Evolutionary conservation across 371 early-diverging fungal genomes (phyloP).

Genomic region (Blyttiomyces sp.): DNA sequence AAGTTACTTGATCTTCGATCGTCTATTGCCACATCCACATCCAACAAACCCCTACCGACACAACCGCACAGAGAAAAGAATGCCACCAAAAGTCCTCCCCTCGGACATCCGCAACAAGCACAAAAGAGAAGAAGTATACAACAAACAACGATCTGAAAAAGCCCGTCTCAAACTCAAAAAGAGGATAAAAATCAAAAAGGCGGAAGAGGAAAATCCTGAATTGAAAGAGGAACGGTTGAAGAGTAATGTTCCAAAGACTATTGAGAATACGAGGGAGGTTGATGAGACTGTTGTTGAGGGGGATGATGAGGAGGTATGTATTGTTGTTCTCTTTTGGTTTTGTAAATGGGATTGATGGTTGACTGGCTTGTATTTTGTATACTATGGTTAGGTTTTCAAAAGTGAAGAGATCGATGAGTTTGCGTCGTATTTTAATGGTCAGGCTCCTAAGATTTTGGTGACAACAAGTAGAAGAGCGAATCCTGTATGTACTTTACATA

Average conservation of each 20-base stretch:
- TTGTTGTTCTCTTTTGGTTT: not conserved
- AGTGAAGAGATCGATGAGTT: slow-evolving; percentile 94
- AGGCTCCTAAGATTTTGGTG: slow-evolving; percentile 88
- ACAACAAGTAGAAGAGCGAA: slow-evolving; percentile 68
- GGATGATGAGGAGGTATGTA: slow-evolving; percentile 65
- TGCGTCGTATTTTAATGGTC: slow-evolving; percentile 80
- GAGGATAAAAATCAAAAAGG: slow-evolving; percentile 67
- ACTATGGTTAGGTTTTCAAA: slow-evolving; percentile 55
- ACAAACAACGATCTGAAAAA: slow-evolving; percentile 68
- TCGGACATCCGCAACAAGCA: slow-evolving; percentile 44
- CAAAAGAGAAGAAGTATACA: slow-evolving; percentile 70
- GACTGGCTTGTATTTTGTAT: slow-evolving; percentile 2
- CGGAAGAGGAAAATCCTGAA: slow-evolving; percentile 83
- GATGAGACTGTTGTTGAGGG: slow-evolving; percentile 90
- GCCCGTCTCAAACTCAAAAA: slow-evolving; percentile 70
- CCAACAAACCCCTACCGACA: too few relatives aligned
- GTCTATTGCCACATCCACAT: too few relatives aligned
- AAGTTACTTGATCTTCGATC: too few relatives aligned
- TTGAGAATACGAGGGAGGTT: slow-evolving; percentile 87
- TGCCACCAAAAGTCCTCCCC: slow-evolving; percentile 11
- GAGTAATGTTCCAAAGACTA: slow-evolving; percentile 87
- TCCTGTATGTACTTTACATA: slow-evolving; percentile 32
- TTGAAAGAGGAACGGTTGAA: slow-evolving; percentile 84
- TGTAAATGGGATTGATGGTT: not conserved
- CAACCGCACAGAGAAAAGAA: too few relatives aligned